phyloP scores from a whole-genome alignment of 768 basidiomycete genomes.

The Lactarius deliciosus region DNA sequence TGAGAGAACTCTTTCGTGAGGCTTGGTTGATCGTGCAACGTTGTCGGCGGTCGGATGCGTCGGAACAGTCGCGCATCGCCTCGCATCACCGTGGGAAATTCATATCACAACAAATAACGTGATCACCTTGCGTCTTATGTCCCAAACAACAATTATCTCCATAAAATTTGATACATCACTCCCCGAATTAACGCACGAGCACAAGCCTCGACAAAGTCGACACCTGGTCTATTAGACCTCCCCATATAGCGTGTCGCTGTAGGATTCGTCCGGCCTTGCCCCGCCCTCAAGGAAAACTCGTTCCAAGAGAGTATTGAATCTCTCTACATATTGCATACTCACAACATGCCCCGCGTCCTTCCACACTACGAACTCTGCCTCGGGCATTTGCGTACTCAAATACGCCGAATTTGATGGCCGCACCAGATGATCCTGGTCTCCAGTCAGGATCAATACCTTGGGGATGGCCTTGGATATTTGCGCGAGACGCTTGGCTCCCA shows the following conservation, averaged over 20 bases:
- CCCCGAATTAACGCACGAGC: too few relatives aligned
- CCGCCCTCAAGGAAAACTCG: slow-evolving; percentile 44
- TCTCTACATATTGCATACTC: slow-evolving; percentile 46
- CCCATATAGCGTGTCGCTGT: too few relatives aligned
- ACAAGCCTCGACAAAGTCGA: too few relatives aligned
- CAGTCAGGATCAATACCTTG: slow-evolving; percentile 67
- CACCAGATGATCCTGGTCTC: slow-evolving; percentile 64
- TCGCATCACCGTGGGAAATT: slow-evolving; percentile 27
- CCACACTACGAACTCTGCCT: slow-evolving; percentile 57
- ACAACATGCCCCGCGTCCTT: slow-evolving; percentile 64
- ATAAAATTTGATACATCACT: too few relatives aligned
- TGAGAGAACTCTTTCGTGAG: neutral
- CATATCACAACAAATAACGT: slow-evolving; percentile 1
- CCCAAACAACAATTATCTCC: neutral
- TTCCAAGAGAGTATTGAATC: slow-evolving; percentile 60
- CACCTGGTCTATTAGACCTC: too few relatives aligned
- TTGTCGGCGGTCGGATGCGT: slow-evolving; percentile 22
- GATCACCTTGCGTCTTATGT: neutral
- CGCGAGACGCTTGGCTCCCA: slow-evolving; percentile 38
- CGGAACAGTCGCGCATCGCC: slow-evolving; percentile 14
- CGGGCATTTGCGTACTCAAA: slow-evolving; percentile 57
- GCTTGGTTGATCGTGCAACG: slow-evolving; percentile 22
- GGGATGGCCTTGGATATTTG: slow-evolving; percentile 52
- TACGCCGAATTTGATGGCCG: slow-evolving; percentile 48
- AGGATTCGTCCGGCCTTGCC: slow-evolving; percentile 7